Conservation (phyloP, 2,329 filamentous ascomycete species). For the Cordyceps pruinosa region DNA sequence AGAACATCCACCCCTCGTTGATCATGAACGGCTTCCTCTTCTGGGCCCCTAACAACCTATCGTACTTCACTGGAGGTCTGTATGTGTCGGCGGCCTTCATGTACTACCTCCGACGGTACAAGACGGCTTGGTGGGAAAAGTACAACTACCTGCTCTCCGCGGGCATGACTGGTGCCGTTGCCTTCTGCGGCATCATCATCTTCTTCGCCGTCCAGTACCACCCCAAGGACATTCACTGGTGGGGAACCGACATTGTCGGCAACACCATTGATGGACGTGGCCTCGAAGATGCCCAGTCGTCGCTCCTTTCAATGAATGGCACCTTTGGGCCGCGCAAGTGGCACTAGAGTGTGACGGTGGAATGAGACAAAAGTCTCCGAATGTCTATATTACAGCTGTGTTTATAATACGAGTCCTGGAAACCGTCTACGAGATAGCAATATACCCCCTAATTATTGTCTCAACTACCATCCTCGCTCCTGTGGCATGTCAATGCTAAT, state of each 20-base stretch:
- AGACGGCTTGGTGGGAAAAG: constrained; percentile 37
- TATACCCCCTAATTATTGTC: constrained; percentile 4
- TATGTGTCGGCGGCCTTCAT: constrained; percentile 35
- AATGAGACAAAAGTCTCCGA: not conserved
- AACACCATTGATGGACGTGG: constrained; percentile 16
- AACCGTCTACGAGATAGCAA: not conserved
- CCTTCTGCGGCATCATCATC: constrained; percentile 33
- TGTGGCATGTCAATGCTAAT: not conserved
- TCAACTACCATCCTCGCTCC: not conserved
- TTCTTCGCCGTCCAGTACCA: constrained; percentile 37
- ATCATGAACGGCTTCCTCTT: constrained; percentile 34
- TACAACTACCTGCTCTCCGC: constrained; percentile 39
- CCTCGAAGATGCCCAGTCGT: not conserved
- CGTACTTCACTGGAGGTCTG: constrained; percentile 36
- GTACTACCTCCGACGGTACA: constrained; percentile 33
- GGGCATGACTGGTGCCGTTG: constrained; percentile 33
- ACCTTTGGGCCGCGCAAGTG: constrained; percentile 7
- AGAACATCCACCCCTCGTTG: constrained; percentile 35
- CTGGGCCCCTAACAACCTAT: constrained; percentile 37
- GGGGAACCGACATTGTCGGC: constrained; percentile 29
- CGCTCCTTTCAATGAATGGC: not conserved
- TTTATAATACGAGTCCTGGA: constrained; percentile 1
- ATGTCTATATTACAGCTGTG: not conserved
- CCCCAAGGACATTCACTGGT: constrained; percentile 32
- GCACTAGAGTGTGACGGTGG: not conserved